Evolutionary conservation across 495 filamentous ascomycete genomes (phyloP), one percentile per base, ranked within the genome.

Genomic region (Mycothermus thermophilus): DNA sequence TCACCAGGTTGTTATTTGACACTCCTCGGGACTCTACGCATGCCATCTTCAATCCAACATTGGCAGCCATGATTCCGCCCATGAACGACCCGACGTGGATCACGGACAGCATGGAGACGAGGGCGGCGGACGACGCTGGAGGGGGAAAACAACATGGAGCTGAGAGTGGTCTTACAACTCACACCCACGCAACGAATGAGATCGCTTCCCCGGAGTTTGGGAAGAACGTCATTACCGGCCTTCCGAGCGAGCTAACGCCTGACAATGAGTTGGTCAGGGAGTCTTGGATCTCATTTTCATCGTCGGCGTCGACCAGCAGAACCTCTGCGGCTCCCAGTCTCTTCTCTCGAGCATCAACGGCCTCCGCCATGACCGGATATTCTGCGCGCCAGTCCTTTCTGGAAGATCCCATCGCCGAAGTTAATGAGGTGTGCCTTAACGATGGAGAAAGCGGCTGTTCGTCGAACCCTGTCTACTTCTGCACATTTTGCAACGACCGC

Each of bases 401-500:
- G 1, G 48, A 55, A 27, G 52, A 48, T 0, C 44, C 44, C 8
- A 26, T 42, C 9, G 41, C 37, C 6, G 29, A 28, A 2, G 32
- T 35, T 13, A 47, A 40, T 27, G 44, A 47, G 1, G 26, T 39
- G 27, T 34, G 23, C 2, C 32, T 36, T 5, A 37, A 46, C 4
- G 20, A 32, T 14, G 22, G 33, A 16, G 42, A 54, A 24, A 33
- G 37, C 27, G 27, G 31, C 19, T 33, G n/a, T 25, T 25, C 22
- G 22, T 6, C 6, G 22, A 25, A 25, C 22, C 22, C 22, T 25
- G 22, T 11, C 8, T 52, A 47, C 28, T 42, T 11, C 10, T 52
- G 48, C 41, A 49, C 51, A 7, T 50, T 54, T 14, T 54, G 51
- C 18, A 38, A 43, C 9, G 38, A 14, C 1, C 21, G 36, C 2